Evolutionary conservation across 352 stramenopile genomes (phyloP), one percentile per base, ranked within the genome.

Genomic region (Phytophthora brassicae): DNA sequence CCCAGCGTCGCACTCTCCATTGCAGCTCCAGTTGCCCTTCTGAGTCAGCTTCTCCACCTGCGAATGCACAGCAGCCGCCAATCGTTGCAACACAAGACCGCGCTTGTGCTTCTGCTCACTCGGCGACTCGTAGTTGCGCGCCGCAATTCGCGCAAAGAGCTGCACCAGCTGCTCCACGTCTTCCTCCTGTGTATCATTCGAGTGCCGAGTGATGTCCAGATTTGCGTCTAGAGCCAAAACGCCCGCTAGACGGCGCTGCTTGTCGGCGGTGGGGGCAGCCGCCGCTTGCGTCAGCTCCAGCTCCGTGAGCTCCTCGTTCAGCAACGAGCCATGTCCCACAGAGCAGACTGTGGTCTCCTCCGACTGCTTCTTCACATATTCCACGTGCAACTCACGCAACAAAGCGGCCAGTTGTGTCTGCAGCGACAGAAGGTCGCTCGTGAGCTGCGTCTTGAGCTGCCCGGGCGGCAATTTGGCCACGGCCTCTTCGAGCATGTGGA

Each of bases 251-350:
- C 56, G 58, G 39, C 24, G 60, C 35, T 61, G 66, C n/a, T 67
- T 70, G 31, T 64, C 57, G 24, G 24, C 41, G 17, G 29, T 31
- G 14, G 35, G 29, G 36, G 49, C 54, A 9, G 35, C 29, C 11
- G 63, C 61, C 6, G 61, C 65, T 22, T 73, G 76, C 46, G 69
- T 48, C 39, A 87, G 51, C 49, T 66, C 76, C n/a, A 74, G 68
- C 67, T 90, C 78, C 38, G 83, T 78, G 43, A 78, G 52, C 48
- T 78, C 68, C 48, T 90, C 78, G 42, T 74, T 87, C 29, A 90
- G 56, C 57, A 86, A 63, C 33, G 56, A 38, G 8, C 47, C 20
- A 7, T 51, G 44, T 33, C 23, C 28, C 6, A 44, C 20, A 6
- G 42, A 6, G 23, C 31, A 46, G 1, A 50, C 14, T 28, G 16